These are phyloP conservation scores for Raphidocelis subcapitata DNA, from an alignment of 139 green algal species.

Conservation along the genomic window DNA sequence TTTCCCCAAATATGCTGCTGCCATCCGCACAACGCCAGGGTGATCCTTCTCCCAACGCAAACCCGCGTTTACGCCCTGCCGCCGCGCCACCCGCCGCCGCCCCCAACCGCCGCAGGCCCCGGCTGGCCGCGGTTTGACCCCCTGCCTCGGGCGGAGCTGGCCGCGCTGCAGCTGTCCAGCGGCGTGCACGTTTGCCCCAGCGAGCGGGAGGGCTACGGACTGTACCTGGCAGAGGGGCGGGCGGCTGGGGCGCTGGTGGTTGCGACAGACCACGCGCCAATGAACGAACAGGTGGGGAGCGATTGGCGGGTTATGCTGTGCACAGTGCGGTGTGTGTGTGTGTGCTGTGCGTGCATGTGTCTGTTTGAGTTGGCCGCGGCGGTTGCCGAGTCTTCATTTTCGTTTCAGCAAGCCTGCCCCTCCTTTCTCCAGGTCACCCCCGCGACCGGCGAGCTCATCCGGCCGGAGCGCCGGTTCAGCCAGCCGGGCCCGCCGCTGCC, in stretches of 20 bases:
- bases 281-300: slow-evolving; percentile 23
- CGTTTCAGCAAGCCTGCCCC: background rate
- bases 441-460: slow-evolving; percentile 3
- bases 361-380: background rate
- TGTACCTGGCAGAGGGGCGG: slow-evolving; percentile 21
- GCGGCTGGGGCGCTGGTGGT: slow-evolving; percentile 23
- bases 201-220: slow-evolving; percentile 31
- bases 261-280: slow-evolving; percentile 18
- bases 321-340: background rate
- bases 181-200: slow-evolving; percentile 15
- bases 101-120: slow-evolving; percentile 4
- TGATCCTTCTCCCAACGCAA: no score
- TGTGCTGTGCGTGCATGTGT: background rate
- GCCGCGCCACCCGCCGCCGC: no score
- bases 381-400: no score
- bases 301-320: background rate
- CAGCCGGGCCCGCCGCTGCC: slow-evolving; percentile 16
- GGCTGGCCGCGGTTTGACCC: slow-evolving; percentile 22
- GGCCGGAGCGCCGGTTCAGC: background rate
- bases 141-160: background rate
- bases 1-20: no score
- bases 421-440: background rate
- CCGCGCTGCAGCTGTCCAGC: slow-evolving; percentile 2
- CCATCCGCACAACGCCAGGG: no score
- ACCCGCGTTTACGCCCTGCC: no score